Evolutionary conservation across 345 rosid species (phyloP), one percentile per base, ranked within the genome.

Genomic region (Rhodamnia argentea): DNA sequence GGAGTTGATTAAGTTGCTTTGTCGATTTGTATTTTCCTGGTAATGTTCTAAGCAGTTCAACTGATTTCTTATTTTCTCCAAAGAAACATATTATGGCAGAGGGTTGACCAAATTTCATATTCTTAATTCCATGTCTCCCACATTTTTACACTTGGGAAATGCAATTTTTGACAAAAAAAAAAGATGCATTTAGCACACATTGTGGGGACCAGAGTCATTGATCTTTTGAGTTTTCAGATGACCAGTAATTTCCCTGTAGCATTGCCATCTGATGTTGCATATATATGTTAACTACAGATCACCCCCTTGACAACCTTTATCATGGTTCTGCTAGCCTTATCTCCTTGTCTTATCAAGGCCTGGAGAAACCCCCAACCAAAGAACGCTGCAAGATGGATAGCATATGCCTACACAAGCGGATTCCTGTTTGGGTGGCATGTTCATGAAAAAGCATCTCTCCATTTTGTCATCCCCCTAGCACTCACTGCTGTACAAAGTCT

Each of bases 401-500:
- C 95, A 50, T 96, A 95, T 90, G 95, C 98, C 59, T 96, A 95
- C 86, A 94, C 95, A 2, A 95, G 99, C 29, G 98, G 99, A 14
- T 97, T 95, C 88, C 84, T 97, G 27, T 95, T 95, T 85, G 99
- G 99, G 86, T 97, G 99, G 99, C 99, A 97, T 90, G 98, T 97
- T 59, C 99, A 97, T 70, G 99, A 97, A 89, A 97, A 97, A 90
- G 99, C 99, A 53, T 94, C 99, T 8, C 96, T 97, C 85, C 99
- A 97, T 87, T 95, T 96, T 89, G 91, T 94, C 23, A 92, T 97
- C 84, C 98, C 98, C 27, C 93, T 97, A 26, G 96, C 97, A 59
- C 86, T 95, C 82, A 91, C 92, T 87, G 98, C 98, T 14, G 94
- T 89, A 22, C 92, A 94, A 82, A 96, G 94, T 89, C 85, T 91